These are phyloP conservation scores for Davidsoniella australis DNA, from an alignment of 2,329 filamentous ascomycete species.

Conservation along the genomic window DNA sequence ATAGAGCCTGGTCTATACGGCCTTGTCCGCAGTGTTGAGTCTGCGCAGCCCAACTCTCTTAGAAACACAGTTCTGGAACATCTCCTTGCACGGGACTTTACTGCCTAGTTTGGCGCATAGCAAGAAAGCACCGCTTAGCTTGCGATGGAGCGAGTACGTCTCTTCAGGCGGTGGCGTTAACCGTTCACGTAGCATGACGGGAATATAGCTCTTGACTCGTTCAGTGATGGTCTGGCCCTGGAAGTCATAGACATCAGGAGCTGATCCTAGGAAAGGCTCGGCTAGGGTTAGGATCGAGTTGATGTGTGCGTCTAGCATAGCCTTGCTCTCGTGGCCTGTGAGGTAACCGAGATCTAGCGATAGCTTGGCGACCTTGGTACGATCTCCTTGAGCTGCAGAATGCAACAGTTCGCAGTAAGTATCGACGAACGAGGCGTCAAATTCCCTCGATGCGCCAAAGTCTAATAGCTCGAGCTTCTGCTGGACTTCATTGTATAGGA, in stretches of 20 bases:
- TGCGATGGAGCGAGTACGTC: constrained; percentile 89
- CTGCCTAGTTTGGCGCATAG: constrained; percentile 78
- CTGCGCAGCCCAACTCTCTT: not conserved
- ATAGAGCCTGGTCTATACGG: not conserved
- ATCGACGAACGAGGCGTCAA: constrained; percentile 59
- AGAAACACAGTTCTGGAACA: constrained; percentile 43
- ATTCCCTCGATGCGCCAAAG: constrained; percentile 85
- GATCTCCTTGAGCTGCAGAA: constrained; percentile 59
- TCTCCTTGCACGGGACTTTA: constrained; percentile 58
- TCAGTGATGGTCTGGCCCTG: constrained; percentile 90
- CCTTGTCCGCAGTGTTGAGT: not conserved
- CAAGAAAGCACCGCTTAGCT: constrained; percentile 86
- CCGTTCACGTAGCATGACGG: constrained; percentile 80
- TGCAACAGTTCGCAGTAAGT: constrained; percentile 67
- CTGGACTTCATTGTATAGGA: constrained; percentile 63
- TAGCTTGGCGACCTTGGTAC: constrained; percentile 42
- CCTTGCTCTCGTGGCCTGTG: constrained; percentile 69
- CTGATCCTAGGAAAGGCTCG: constrained; percentile 66
- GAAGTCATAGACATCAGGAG: constrained; percentile 82
- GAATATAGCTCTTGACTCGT: constrained; percentile 72
- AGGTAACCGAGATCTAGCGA: constrained; percentile 75
- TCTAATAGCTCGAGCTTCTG: constrained; percentile 78
- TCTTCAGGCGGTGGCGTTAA: constrained; percentile 88
- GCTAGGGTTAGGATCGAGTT: constrained; percentile 75
- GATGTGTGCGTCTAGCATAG: constrained; percentile 85